Conservation (phyloP, 257 asterid genomes). For the Jaltomata sinuosa region DNA sequence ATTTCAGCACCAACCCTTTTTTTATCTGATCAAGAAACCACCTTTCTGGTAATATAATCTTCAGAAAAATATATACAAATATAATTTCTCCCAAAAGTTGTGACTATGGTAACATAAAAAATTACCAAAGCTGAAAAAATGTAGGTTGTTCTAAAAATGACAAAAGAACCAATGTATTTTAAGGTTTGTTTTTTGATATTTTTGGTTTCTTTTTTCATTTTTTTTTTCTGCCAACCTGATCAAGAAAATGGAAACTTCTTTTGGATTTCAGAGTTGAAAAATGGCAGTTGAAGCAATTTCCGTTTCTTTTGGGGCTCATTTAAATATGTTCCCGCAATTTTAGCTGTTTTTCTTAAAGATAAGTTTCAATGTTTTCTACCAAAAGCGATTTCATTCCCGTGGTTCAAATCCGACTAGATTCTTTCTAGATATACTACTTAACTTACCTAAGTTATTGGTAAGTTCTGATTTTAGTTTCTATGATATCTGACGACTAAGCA, state of each 20-base stretch:
- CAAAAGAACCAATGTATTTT: background rate
- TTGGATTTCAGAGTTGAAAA: constrained; percentile 2
- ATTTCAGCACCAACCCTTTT: constrained; percentile 22
- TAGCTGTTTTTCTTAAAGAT: constrained; percentile 15
- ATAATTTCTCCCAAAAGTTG: background rate
- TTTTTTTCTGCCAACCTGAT: constrained; percentile 19
- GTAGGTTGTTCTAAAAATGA: background rate
- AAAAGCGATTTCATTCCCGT: background rate
- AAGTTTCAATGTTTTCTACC: background rate
- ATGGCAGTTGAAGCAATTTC: constrained; percentile 30
- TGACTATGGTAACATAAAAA: background rate
- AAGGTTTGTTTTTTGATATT: background rate
- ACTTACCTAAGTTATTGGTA: background rate
- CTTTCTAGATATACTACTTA: background rate
- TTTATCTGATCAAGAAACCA: background rate
- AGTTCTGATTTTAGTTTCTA: background rate
- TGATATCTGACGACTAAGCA: background rate
- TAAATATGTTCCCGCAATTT: constrained; percentile 16
- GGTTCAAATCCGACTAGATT: background rate
- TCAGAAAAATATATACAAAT: background rate
- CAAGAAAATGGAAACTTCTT: constrained; percentile 13
- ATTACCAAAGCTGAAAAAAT: background rate
- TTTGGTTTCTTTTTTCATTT: background rate
- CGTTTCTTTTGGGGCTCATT: constrained; percentile 20
- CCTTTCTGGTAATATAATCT: background rate